phyloP scores from a whole-genome alignment of 148 eudicot species.

The Chenopodium suecicum region DNA sequence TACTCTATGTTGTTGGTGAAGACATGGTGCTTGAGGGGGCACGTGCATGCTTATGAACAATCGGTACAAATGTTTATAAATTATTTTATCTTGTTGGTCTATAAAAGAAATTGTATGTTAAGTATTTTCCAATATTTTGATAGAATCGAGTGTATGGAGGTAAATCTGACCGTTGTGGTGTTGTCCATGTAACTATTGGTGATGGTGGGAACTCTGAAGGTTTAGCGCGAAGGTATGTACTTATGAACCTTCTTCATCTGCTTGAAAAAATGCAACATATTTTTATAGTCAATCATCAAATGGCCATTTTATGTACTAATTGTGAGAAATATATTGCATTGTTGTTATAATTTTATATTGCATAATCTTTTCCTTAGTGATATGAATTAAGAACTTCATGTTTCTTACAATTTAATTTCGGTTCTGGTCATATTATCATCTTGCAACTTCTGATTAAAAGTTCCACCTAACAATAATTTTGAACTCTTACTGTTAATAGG shows the following conservation, averaged over 20 bases:
- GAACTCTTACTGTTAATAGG: too few species aligned
- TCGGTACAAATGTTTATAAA: slow-evolving; percentile 44
- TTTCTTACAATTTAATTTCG: neutral
- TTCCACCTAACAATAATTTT: neutral
- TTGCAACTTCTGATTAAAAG: neutral
- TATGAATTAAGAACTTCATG: neutral
- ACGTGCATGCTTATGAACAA: neutral
- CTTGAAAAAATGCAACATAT: too few species aligned
- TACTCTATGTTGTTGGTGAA: too few species aligned
- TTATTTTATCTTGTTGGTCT: neutral
- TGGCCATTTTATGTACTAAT: neutral
- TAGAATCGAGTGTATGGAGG: slow-evolving; percentile 74
- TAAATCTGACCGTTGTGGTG: slow-evolving; percentile 73
- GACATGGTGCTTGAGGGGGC: too few species aligned
- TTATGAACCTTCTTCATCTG: neutral
- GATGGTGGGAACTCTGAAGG: slow-evolving; percentile 98
- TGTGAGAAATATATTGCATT: neutral
- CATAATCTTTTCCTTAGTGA: neutral
- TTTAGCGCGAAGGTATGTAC: slow-evolving; percentile 51
- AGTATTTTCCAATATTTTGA: slow-evolving; percentile 9
- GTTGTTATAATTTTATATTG: neutral
- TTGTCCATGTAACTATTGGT: slow-evolving; percentile 92
- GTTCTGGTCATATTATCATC: neutral
- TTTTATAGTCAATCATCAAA: neutral
- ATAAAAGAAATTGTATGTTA: neutral